phyloP scores from a whole-genome alignment of 2,329 filamentous ascomycete species.

The Albophoma yamanashiensis region DNA sequence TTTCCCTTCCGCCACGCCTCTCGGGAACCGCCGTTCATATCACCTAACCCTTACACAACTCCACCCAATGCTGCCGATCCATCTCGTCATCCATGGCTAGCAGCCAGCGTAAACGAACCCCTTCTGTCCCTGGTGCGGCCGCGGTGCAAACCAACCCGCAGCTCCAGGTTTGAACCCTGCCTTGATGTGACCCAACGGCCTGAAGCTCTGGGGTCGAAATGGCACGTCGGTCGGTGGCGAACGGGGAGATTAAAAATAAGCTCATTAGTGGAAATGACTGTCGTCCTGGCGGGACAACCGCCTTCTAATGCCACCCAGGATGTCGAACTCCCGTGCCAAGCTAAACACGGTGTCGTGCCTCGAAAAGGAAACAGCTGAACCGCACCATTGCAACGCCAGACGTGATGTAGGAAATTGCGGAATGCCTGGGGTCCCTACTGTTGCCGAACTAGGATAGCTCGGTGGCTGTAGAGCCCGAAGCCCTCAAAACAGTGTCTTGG shows the following conservation, averaged over 20 bases:
- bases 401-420: neutral
- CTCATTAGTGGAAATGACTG: neutral
- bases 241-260: neutral
- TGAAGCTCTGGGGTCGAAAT: neutral
- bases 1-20: neutral
- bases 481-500: constrained; percentile 7
- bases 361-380: neutral
- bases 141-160: neutral
- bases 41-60: neutral
- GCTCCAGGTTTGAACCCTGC: neutral
- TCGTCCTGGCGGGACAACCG: neutral
- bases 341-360: neutral
- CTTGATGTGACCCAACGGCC: neutral
- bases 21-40: neutral
- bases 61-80: constrained; percentile 2
- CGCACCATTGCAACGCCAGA: neutral
- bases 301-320: neutral
- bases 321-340: neutral
- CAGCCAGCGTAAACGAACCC: neutral
- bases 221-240: neutral
- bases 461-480: neutral
- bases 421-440: neutral
- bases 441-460: neutral
- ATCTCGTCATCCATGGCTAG: neutral
- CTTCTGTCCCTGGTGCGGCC: neutral